Conservation (phyloP, 2,329 filamentous ascomycete species). For the Seiridium cupressi region DNA sequence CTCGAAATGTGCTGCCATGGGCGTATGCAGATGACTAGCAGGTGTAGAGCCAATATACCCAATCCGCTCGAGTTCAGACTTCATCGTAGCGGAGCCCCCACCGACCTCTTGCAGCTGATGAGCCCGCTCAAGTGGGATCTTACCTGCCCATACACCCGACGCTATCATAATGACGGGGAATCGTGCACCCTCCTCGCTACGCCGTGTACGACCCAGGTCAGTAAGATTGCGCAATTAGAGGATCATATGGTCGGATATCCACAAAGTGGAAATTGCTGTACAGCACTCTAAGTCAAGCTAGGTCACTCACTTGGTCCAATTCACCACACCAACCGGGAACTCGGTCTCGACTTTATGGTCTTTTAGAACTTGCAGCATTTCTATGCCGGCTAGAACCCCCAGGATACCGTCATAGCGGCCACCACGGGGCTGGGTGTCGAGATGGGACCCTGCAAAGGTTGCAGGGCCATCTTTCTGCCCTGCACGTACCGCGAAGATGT, state of each 20-base stretch:
- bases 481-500: constrained; percentile 71
- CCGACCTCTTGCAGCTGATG: constrained; percentile 43
- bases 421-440: constrained; percentile 63
- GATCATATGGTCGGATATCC: no score
- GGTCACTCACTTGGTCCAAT: constrained; percentile 63
- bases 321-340: constrained; percentile 71
- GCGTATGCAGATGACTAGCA: constrained; percentile 36
- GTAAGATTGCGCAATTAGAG: no score
- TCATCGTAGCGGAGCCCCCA: background rate
- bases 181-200: constrained; percentile 71
- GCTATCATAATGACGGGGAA: constrained; percentile 74
- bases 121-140: constrained; percentile 58
- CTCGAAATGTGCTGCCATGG: constrained; percentile 77
- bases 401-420: constrained; percentile 76
- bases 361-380: constrained; percentile 66
- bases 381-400: constrained; percentile 69
- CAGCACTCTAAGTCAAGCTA: no score
- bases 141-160: constrained; percentile 75
- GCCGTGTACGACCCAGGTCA: no score
- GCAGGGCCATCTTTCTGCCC: constrained; percentile 58
- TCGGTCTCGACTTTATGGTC: constrained; percentile 70
- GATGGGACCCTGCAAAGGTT: constrained; percentile 68
- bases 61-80: constrained; percentile 68
- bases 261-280: no score
- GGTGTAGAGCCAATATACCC: constrained; percentile 63